A percentile compares a stretch with the other conserved stretches of the same genome.
Evolutionary conservation across 2,329 filamentous ascomycete genomes (phyloP).

Genomic region (Hymenoscyphus fraxineus): DNA sequence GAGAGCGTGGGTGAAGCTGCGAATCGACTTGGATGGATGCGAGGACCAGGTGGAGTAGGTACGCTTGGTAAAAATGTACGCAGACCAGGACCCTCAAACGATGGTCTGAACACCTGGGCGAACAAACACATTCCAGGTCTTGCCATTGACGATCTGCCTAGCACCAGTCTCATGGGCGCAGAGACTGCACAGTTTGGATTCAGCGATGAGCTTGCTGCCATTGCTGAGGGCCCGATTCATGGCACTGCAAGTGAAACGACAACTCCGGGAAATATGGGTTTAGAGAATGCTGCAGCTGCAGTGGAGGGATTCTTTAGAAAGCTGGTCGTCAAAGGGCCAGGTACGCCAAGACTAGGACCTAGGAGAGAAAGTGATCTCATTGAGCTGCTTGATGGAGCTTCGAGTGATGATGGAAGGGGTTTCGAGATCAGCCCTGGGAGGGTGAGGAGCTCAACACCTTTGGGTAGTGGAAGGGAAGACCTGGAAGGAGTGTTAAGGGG

Average conservation of each 20-base stretch:
- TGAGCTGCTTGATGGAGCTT: conserved; percentile 62
- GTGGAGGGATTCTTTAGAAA: conserved; percentile 90
- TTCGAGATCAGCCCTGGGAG: conserved; percentile 30
- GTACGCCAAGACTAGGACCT: conserved; percentile 43
- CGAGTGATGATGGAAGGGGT: conserved; percentile 49
- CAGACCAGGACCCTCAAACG: conserved; percentile 76
- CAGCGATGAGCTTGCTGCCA: conserved; percentile 37
- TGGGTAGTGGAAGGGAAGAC: conserved; percentile 27
- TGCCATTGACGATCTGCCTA: conserved; percentile 63
- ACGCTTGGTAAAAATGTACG: conserved; percentile 69
- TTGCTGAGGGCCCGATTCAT: conserved; percentile 39
- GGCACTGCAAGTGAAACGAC: conserved; percentile 29
- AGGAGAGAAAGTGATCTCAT: conserved; percentile 60
- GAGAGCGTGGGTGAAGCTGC: conserved; percentile 36
- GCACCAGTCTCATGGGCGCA: conserved; percentile 61
- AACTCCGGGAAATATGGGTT: conserved; percentile 46
- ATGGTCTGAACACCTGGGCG: conserved; percentile 80
- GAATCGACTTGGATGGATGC: conserved; percentile 59
- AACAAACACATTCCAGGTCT: conserved; percentile 78
- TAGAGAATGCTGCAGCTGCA: conserved; percentile 82
- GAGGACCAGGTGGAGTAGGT: conserved; percentile 83
- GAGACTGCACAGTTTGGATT: conserved; percentile 57
- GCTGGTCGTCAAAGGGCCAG: conserved; percentile 62
- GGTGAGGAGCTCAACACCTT: conserved; percentile 18
- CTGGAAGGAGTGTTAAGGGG: conserved; percentile 20